Conservation (phyloP, 352 stramenopile genomes). For the Globisporangium cylindrosporum region DNA sequence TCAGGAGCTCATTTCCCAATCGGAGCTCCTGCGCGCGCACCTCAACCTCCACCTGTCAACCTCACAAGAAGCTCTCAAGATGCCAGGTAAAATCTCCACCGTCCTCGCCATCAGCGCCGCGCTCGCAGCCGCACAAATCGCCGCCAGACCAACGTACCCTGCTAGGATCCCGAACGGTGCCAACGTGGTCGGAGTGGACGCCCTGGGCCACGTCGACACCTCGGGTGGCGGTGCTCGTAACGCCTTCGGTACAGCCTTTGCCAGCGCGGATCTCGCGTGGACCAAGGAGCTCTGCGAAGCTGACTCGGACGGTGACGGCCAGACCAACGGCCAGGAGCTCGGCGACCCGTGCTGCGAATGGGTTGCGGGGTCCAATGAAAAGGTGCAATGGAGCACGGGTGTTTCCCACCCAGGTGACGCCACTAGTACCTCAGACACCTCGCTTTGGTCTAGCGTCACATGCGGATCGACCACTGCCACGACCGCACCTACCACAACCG, state of each 20-base stretch:
- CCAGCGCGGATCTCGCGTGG: slow-evolving; percentile 19
- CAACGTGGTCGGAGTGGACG: slow-evolving; percentile 19
- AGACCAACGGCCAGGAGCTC: slow-evolving; percentile 57
- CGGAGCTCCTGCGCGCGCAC: neutral
- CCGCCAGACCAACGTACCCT: slow-evolving; percentile 3
- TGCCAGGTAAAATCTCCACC: slow-evolving; percentile 1
- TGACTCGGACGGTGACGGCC: slow-evolving; percentile 39
- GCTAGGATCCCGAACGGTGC: slow-evolving; percentile 28
- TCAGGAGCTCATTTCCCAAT: slow-evolving; percentile 5
- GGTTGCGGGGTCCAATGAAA: too few relatives aligned
- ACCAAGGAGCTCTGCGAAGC: slow-evolving; percentile 36
- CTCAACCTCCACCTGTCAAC: neutral
- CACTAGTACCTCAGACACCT: too few relatives aligned
- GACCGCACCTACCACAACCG: too few relatives aligned
- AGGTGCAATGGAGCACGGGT: too few relatives aligned
- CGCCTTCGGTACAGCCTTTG: slow-evolving; percentile 31
- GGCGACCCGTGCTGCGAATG: slow-evolving; percentile 42
- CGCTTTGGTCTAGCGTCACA: too few relatives aligned
- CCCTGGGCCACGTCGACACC: slow-evolving; percentile 35
- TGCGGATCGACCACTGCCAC: too few relatives aligned
- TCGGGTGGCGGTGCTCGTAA: slow-evolving; percentile 31
- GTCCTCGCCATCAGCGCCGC: neutral
- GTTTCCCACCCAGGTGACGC: too few relatives aligned
- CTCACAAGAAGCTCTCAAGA: neutral
- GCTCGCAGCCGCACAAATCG: slow-evolving; percentile 1